Evolutionary conservation across 306 rosid species (phyloP), one percentile per base, ranked within the genome.

Genomic region (Dryas drummondii): DNA sequence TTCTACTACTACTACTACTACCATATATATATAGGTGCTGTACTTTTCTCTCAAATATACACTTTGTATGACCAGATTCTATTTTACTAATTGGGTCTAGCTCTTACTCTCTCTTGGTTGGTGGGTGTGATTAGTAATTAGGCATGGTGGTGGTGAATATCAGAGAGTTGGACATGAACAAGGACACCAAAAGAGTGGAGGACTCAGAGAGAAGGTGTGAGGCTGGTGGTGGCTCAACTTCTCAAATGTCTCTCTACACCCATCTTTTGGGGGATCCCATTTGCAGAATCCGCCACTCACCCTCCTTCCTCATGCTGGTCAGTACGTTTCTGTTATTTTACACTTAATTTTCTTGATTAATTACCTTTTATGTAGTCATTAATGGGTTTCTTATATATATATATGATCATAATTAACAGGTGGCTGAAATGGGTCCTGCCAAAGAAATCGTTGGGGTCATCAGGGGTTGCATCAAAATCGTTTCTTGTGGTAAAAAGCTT

Each of bases 271-370:
- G 98, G 57, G 98, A 93, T 76, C 96, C 98, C 7, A 88, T 92
- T 75, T 92, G 92, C 86, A 85, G 98, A 82, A 88, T 92, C 80
- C 91, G 96, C 76, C 76, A 92, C 76, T 90, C 96, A 2, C 96
- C 98, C 51, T 82, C 92, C 51, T 92, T 87, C 66, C 92, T 84
- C 80, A 92, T 92, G 96, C 92, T 92, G 90, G 97, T 92, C 68
- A 56, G 59, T 22, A 22, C 42, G 13, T 11, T 14, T 37, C 2
- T 57, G 66, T 57, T 7, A 11, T 45, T 2, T 13, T 3, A 4
- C 9, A 12, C 11, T 49, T 49, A 49, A 14, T 13, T 51, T 51
- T 11, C 55, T 11, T 14, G 37, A 11, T 51, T 51, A 4, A 51
- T 51, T 13, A 51, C n/a, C n/a, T 51, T 12, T 12, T 52, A 52